Evolutionary conservation across 805 yeast species (phyloP).

Genomic region (Ogataea pignaliae): DNA sequence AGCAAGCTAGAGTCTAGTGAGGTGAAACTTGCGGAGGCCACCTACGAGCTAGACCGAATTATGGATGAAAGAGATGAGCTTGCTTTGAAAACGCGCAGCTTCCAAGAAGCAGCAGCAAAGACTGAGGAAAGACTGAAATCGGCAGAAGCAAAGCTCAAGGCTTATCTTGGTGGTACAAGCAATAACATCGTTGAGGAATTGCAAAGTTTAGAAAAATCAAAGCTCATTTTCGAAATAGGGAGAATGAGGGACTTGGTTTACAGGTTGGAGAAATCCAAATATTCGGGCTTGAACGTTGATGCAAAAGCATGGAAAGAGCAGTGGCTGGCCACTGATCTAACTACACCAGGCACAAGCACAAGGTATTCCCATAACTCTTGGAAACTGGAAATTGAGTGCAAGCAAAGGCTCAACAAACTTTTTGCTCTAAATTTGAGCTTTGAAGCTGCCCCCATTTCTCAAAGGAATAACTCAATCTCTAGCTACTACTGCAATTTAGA

Average conservation of each 20-base stretch:
- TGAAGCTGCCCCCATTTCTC: not conserved
- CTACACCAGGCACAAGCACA: conserved; percentile 1
- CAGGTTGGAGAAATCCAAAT: conserved; percentile 1
- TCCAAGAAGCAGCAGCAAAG: conserved; percentile 9
- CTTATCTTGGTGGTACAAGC: conserved; percentile 1
- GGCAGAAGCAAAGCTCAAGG: conserved; percentile 5
- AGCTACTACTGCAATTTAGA: conserved; percentile 3
- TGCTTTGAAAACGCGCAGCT: conserved; percentile 6
- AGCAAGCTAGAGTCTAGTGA: conserved; percentile 30
- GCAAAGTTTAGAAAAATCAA: conserved; percentile 7
- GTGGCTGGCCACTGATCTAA: not conserved
- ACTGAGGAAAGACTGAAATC: conserved; percentile 1
- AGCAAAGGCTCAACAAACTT: not conserved
- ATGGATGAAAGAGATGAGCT: conserved; percentile 22
- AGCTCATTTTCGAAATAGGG: conserved; percentile 11
- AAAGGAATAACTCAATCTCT: not conserved
- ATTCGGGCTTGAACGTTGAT: too few species aligned
- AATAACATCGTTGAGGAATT: conserved; percentile 9
- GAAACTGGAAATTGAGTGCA: not conserved
- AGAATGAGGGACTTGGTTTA: conserved; percentile 9
- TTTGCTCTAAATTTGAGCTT: not conserved
- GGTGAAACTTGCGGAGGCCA: conserved; percentile 19
- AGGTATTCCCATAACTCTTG: too few species aligned
- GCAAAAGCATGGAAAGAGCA: too few species aligned
- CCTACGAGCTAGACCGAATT: conserved; percentile 19